Evolutionary conservation across 805 yeast species (phyloP), one percentile per base, ranked within the genome.

Genomic region (Spathaspora passalidarum): DNA sequence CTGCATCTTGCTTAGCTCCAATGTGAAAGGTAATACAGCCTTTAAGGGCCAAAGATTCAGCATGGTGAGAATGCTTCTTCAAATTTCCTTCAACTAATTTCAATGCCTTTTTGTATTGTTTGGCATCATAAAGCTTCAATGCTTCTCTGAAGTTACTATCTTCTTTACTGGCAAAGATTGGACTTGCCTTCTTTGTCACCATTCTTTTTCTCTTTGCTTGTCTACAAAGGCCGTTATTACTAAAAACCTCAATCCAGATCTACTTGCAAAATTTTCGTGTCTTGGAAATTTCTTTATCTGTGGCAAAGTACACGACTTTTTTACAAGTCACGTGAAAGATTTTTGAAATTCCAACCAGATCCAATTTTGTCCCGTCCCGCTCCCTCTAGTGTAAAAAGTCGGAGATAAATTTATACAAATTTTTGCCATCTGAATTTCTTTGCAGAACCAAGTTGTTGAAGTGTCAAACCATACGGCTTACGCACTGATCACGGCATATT

Each of bases 71-170:
- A 57, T 82, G 81, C 57, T 87, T 88, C 71, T 88, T 88, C 57
- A 92, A 65, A 54, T 87, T 78, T 29, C 78, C 69, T 43, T 94
- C 97, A 37, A 88, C 78, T 22, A 82, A 60, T 61, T 87, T 87
- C 56, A 91, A 66, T 1, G 96, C 81, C 57, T 92, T 90, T 61
- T 88, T 88, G 72, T 91, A 91, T 63, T 89, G 90, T 62, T 88
- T 89, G 40, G 76, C 62, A 60, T 94, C 98, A 58, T 89, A 94
- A 23, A 87, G 75, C 55, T 81, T 81, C 56, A 94, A 74, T 1
- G 97, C 96, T 54, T 85, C 87, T 48, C 84, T 77, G 70, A 92
- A 90, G 51, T 80, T 80, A 25, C 76, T 73, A 46, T 86, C 92
- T 53, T 89, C 96, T 62, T 87, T 88, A 49, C 54, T 63, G 42